Evolutionary conservation across 192 early-diverging fungal genomes (phyloP).

Genomic region (Backusella westeae): DNA sequence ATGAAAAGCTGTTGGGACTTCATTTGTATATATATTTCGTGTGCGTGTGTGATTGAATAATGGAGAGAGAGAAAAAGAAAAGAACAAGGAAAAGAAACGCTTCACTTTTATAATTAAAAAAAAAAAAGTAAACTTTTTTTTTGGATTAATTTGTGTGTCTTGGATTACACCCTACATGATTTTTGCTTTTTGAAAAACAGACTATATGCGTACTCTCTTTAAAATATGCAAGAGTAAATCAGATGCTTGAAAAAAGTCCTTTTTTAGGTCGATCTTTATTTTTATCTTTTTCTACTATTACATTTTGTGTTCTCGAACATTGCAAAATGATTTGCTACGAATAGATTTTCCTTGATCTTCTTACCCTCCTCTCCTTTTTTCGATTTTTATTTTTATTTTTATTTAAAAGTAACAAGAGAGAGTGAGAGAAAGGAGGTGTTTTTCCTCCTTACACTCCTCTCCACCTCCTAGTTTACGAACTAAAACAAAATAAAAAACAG

Average conservation of each 20-base stretch:
- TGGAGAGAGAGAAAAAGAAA: neutral
- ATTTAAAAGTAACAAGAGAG: neutral
- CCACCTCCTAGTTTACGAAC: neutral
- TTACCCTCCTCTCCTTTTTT: neutral
- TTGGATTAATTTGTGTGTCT: neutral
- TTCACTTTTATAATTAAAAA: neutral
- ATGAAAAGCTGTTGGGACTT: constrained; percentile 7
- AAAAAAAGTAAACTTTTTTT: neutral
- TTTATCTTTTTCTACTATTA: neutral
- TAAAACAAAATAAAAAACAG: neutral
- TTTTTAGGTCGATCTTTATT: neutral
- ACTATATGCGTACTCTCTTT: neutral
- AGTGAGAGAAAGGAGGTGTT: neutral
- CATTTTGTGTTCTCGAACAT: neutral
- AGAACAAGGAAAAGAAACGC: neutral
- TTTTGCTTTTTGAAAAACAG: neutral
- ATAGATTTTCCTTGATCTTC: neutral
- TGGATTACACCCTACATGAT: neutral
- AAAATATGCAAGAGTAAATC: neutral
- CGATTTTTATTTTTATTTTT: neutral
- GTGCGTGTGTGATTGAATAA: neutral
- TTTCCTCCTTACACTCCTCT: neutral
- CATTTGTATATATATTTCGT: neutral
- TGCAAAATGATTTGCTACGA: neutral
- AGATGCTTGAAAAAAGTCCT: neutral